Evolutionary conservation across 371 early-diverging fungal genomes (phyloP).

Genomic region (Zychaea mexicana): DNA sequence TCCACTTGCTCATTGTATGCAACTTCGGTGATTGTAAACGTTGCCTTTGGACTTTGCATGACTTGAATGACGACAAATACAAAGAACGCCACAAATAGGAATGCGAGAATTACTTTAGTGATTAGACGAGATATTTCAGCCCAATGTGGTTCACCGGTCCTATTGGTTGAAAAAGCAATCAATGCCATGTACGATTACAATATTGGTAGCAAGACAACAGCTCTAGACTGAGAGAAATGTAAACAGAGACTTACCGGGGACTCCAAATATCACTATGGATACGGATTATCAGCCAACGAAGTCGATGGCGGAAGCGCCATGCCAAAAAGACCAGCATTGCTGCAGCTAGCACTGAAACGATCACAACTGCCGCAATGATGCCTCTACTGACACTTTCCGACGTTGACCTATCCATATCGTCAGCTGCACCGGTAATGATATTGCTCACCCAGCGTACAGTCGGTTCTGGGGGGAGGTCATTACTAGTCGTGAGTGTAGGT

Average conservation of each 20-base stretch:
- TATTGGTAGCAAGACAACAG: background rate
- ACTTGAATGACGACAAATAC: slow-evolving; percentile 52
- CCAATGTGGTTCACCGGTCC: slow-evolving; percentile 53
- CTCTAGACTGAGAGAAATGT: background rate
- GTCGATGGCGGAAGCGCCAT: slow-evolving; percentile 42
- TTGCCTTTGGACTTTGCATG: slow-evolving; percentile 46
- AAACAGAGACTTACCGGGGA: slow-evolving; percentile 38
- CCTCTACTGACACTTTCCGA: slow-evolving; percentile 15
- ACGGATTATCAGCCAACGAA: slow-evolving; percentile 36
- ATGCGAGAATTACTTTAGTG: slow-evolving; percentile 41
- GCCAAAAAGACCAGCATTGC: slow-evolving; percentile 41
- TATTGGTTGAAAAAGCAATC: background rate
- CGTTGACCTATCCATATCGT: background rate
- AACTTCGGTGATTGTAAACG: slow-evolving; percentile 35
- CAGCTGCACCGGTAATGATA: slow-evolving; percentile 21
- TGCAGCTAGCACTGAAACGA: slow-evolving; percentile 33
- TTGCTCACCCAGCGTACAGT: background rate
- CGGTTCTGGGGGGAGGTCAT: slow-evolving; percentile 25
- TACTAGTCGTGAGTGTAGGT: slow-evolving; percentile 22
- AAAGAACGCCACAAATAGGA: slow-evolving; percentile 41
- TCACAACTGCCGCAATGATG: slow-evolving; percentile 44
- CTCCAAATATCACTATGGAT: slow-evolving; percentile 51
- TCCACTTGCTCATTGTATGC: slow-evolving; percentile 27
- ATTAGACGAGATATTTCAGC: slow-evolving; percentile 48
- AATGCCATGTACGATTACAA: background rate